phyloP scores from a whole-genome alignment of 2,329 filamentous ascomycete genomes.

The Periconia digitata region DNA sequence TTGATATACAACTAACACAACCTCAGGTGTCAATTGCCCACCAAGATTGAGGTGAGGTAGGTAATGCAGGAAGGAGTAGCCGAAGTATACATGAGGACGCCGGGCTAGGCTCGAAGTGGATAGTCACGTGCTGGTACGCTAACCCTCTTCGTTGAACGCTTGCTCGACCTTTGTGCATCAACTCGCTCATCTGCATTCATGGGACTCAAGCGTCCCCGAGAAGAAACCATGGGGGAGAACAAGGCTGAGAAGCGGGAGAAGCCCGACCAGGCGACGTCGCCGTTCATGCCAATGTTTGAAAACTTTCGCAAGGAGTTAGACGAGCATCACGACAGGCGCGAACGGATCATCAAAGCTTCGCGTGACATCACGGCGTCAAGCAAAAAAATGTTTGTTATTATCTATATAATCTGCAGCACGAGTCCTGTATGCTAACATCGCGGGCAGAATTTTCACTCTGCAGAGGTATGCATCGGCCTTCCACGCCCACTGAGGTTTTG shows the following conservation, averaged over 20 bases:
- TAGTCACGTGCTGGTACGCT: conserved; percentile 23
- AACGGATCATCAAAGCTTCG: conserved; percentile 86
- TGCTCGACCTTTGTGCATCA: conserved; percentile 20
- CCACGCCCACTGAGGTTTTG: conserved; percentile 4
- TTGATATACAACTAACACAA: neutral
- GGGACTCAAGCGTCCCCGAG: conserved; percentile 38
- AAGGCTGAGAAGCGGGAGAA: conserved; percentile 18
- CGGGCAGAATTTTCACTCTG: conserved; percentile 73
- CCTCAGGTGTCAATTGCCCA: neutral
- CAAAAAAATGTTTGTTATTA: conserved; percentile 81
- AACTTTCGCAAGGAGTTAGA: conserved; percentile 85
- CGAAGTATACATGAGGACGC: neutral
- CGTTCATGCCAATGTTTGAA: conserved; percentile 74
- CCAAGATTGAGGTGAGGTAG: neutral
- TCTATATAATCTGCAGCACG: no score
- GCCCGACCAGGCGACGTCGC: conserved; percentile 40
- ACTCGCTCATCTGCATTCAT: conserved; percentile 19
- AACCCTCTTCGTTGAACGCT: conserved; percentile 21
- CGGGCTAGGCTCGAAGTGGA: conserved; percentile 18
- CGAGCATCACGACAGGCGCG: conserved; percentile 88
- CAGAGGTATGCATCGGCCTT: conserved; percentile 62
- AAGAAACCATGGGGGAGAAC: conserved; percentile 36
- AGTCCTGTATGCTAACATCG: conserved; percentile 19
- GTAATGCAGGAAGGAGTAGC: neutral
- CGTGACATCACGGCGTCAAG: conserved; percentile 90